phyloP scores from a whole-genome alignment of 2,329 filamentous ascomycete genomes.

The Exophiala aquamarina region DNA sequence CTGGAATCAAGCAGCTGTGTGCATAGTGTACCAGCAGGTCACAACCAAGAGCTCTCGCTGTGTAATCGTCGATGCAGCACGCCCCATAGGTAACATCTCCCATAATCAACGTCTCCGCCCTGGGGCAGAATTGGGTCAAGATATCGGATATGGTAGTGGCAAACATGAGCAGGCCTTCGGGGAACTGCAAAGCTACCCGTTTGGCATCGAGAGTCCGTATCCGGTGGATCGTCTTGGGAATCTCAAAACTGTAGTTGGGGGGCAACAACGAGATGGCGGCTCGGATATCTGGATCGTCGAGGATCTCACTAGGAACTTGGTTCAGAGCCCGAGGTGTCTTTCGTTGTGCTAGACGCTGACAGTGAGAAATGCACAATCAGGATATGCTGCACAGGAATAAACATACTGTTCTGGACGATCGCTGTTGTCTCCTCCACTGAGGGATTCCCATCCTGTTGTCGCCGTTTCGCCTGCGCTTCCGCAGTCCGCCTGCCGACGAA shows the following conservation, averaged over 20 bases:
- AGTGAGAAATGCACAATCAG: no score
- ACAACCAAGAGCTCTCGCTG: slow-evolving; percentile 87
- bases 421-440: slow-evolving; percentile 65
- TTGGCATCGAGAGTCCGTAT: slow-evolving; percentile 78
- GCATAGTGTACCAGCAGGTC: slow-evolving; percentile 96
- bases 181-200: slow-evolving; percentile 92
- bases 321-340: slow-evolving; percentile 80
- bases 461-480: slow-evolving; percentile 53
- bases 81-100: slow-evolving; percentile 98
- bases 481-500: slow-evolving; percentile 84
- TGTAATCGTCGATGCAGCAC: slow-evolving; percentile 98
- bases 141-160: slow-evolving; percentile 98
- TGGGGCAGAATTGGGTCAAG: slow-evolving; percentile 87
- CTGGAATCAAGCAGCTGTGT: slow-evolving; percentile 92
- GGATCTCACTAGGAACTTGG: slow-evolving; percentile 82
- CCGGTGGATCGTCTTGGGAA: slow-evolving; percentile 95
- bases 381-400: no score
- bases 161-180: slow-evolving; percentile 90
- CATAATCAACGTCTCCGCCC: slow-evolving; percentile 94
- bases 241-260: slow-evolving; percentile 97
- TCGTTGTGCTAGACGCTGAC: slow-evolving; percentile 56
- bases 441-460: slow-evolving; percentile 60
- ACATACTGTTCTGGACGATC: slow-evolving; percentile 40
- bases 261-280: slow-evolving; percentile 84
- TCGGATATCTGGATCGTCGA: slow-evolving; percentile 81